phyloP scores from a whole-genome alignment of 768 basidiomycete genomes.

The Leccinum uliginosum region DNA sequence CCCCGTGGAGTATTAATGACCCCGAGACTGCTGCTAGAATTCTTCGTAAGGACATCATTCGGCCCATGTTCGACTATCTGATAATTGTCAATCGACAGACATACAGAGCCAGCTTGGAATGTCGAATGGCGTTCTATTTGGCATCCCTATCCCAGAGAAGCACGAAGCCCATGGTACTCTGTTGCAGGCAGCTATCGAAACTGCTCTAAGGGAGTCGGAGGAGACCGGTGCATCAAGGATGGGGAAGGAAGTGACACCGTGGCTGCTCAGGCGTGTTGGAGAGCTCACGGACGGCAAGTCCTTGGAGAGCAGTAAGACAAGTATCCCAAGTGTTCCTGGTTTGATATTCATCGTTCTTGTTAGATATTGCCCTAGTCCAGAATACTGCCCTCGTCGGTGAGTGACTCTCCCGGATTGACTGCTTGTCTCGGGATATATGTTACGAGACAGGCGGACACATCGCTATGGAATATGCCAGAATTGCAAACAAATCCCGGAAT shows the following conservation, averaged over 20 bases:
- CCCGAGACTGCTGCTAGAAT: conserved; percentile 67
- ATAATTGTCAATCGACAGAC: conserved; percentile 39
- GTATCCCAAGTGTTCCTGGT: background rate
- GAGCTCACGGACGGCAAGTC: conserved; percentile 78
- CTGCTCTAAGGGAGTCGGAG: conserved; percentile 80
- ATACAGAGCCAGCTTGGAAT: conserved; percentile 66
- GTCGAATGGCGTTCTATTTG: conserved; percentile 76
- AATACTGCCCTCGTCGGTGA: conserved; percentile 84
- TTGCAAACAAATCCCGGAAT: conserved; percentile 29
- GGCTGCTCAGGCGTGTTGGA: conserved; percentile 79
- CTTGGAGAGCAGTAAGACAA: conserved; percentile 58
- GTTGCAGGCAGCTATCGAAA: conserved; percentile 77
- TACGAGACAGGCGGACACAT: conserved; percentile 63
- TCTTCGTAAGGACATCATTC: conserved; percentile 51
- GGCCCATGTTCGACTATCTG: background rate
- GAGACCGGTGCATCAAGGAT: conserved; percentile 69
- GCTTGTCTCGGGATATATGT: background rate
- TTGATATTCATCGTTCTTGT: conserved; percentile 6
- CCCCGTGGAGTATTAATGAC: conserved; percentile 70
- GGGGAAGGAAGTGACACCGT: conserved; percentile 94
- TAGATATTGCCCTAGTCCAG: conserved; percentile 84
- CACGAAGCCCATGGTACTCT: conserved; percentile 61
- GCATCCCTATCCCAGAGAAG: conserved; percentile 82
- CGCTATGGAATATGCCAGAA: conserved; percentile 66
- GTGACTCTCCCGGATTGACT: conserved; percentile 16